Evolutionary conservation across 2,329 filamentous ascomycete genomes (phyloP).

Genomic region (Basipetospora sp.): DNA sequence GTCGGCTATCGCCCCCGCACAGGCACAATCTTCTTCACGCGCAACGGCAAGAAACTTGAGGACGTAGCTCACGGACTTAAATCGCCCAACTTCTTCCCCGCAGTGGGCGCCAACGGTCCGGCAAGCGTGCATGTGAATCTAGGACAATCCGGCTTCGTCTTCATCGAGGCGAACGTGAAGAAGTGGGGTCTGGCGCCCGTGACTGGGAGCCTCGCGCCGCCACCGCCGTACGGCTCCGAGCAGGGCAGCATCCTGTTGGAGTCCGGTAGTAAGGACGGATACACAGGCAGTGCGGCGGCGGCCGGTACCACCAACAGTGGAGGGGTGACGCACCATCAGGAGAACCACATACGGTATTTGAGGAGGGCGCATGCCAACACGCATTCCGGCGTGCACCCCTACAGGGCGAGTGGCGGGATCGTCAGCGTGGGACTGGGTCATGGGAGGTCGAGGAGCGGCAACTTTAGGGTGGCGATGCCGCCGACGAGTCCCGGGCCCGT

Average conservation of each 20-base stretch:
- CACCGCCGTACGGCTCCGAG: slow-evolving; percentile 91
- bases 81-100: slow-evolving; percentile 91
- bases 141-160: slow-evolving; percentile 93
- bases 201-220: slow-evolving; percentile 85
- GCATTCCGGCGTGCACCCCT: slow-evolving; percentile 10
- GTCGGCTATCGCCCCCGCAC: slow-evolving; percentile 90
- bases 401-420: slow-evolving; percentile 22
- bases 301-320: not conserved
- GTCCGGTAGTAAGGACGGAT: slow-evolving; percentile 54
- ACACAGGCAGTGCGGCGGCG: slow-evolving; percentile 14
- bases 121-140: slow-evolving; percentile 93
- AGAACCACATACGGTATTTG: too few species aligned
- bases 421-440: slow-evolving; percentile 50
- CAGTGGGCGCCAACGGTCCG: slow-evolving; percentile 88
- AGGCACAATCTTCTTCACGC: slow-evolving; percentile 91
- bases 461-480: slow-evolving; percentile 52
- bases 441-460: slow-evolving; percentile 60
- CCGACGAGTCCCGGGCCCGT: slow-evolving; percentile 79
- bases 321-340: slow-evolving; percentile 5
- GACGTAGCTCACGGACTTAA: slow-evolving; percentile 89
- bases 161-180: slow-evolving; percentile 98
- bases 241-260: slow-evolving; percentile 92
- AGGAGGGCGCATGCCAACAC: slow-evolving; percentile 30
- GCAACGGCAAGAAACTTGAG: slow-evolving; percentile 93
- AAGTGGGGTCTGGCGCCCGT: slow-evolving; percentile 97